Base-by-base conservation (phyloP, 345 rosid species). In the Aquilaria malaccensis region DNA sequence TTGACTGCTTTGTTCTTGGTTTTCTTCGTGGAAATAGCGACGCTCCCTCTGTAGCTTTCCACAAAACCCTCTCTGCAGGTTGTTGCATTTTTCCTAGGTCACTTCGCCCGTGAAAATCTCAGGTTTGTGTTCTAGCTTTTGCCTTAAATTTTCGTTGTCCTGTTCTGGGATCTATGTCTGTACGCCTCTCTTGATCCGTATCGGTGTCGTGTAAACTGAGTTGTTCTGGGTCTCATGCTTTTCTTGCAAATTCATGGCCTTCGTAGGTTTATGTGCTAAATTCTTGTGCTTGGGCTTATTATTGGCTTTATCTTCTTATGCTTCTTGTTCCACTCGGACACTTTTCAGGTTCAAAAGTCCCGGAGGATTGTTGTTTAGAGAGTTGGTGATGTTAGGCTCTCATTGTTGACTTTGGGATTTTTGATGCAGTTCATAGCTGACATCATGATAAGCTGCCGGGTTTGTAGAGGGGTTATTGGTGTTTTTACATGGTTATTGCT, bases 401-500 rank as follows among this genome's bases (percentile, higher is more conserved):
- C 30, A 10, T 45, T 30, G 11, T 59, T 65, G 9, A 43, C 59
- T 59, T 33, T 7, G 49, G 67, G 43, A 37, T 50, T n/a, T 68
- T 67, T 63, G 63, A 43, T 59, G 59, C 74, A 30, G 56, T 69
- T 65, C n/a, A 47, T 67, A 13, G 45, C 41, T 33, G 56, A 49
- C 33, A 68, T 64, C 78, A 76, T 61, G 75, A 13, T 74, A 31
- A 55, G n/a, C 61, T 62, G 81, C 50, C 30, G 49, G 62, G 52
- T 65, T 55, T n/a, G 52, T 54, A 55, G 66, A 48, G 11, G 68
- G 56, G 45, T 65, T 55, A 6, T 78, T 37, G 59, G 66, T 47
- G 58, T 31, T 58, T 68, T 76, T 54, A 12, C 84, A 11, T 79
- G 80, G 71, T 63, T 76, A 9, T 60, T 81, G 68, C 65, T 81